Evolutionary conservation across 495 filamentous ascomycete species (phyloP).

Genomic region (Xylaria nigripes): DNA sequence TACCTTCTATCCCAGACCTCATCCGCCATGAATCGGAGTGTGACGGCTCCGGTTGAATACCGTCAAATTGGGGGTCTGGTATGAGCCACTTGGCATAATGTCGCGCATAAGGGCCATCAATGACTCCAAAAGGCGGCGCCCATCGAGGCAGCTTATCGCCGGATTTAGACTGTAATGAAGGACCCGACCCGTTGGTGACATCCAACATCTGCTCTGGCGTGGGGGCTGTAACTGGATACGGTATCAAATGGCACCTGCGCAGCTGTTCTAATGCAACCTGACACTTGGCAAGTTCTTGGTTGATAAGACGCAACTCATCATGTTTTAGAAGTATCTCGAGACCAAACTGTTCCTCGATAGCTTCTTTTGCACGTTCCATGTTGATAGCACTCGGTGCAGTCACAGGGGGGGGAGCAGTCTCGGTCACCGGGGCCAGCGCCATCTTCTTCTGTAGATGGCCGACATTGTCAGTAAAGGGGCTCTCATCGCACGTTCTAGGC

Average conservation of each 20-base stretch:
- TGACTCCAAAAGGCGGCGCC: conserved; percentile 79
- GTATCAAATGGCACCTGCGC: conserved; percentile 81
- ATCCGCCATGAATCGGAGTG: conserved; percentile 27
- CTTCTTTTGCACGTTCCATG: conserved; percentile 51
- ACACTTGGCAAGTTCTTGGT: conserved; percentile 93
- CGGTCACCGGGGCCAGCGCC: conserved; percentile 18
- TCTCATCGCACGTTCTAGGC: conserved; percentile 25
- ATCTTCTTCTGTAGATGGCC: conserved; percentile 28
- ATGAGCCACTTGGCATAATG: conserved; percentile 95
- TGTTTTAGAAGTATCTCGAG: conserved; percentile 92
- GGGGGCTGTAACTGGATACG: conserved; percentile 62
- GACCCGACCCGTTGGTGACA: conserved; percentile 63
- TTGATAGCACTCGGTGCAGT: conserved; percentile 8
- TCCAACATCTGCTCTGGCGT: conserved; percentile 53
- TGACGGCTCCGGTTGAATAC: conserved; percentile 38
- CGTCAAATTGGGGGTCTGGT: conserved; percentile 80
- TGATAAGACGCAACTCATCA: conserved; percentile 83
- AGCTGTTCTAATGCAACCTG: conserved; percentile 93
- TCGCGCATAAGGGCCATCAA: conserved; percentile 82
- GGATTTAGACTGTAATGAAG: conserved; percentile 48
- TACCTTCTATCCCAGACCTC: conserved; percentile 51
- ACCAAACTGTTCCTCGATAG: conserved; percentile 76
- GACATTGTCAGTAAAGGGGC: conserved; percentile 22
- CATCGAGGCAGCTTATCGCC: conserved; percentile 54
- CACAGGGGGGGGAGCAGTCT: conserved; percentile 9